Conservation (phyloP, 176 grass and related monocot species). For the Echinochloa phyllopogon region DNA sequence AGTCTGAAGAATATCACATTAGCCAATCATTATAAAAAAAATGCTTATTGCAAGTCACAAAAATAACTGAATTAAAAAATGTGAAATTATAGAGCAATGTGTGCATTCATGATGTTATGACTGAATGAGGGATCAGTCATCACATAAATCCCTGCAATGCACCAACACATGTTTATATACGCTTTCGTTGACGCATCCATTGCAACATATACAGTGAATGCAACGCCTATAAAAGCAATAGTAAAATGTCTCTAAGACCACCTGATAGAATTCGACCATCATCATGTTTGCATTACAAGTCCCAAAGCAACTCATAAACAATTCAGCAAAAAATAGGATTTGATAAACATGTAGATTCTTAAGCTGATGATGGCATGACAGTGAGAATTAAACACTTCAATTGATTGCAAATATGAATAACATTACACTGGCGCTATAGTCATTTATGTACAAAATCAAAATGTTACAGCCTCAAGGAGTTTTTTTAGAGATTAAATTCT, state of each 20-base stretch:
- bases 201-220: slow-evolving; percentile 51
- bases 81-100: background rate
- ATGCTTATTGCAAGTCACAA: background rate
- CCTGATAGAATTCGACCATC: background rate
- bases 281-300: background rate
- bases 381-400: too few species aligned
- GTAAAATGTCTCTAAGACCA: background rate
- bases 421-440: too few species aligned
- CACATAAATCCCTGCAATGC: slow-evolving; percentile 38
- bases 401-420: too few species aligned
- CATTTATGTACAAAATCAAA: background rate
- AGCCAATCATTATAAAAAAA: background rate
- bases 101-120: slow-evolving; percentile 11
- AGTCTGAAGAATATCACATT: background rate
- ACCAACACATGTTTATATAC: slow-evolving; percentile 49
- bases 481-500: slow-evolving; percentile 15
- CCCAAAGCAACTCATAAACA: too few species aligned
- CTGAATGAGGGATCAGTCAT: slow-evolving; percentile 20
- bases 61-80: background rate
- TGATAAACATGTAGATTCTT: too few species aligned
- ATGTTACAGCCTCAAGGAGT: background rate
- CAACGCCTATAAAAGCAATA: slow-evolving; percentile 72
- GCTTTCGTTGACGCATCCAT: slow-evolving; percentile 68
- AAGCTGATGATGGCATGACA: too few species aligned
- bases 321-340: too few species aligned